Base-by-base conservation (phyloP, 805 yeast genomes). In the Kuraishia hungarica region DNA sequence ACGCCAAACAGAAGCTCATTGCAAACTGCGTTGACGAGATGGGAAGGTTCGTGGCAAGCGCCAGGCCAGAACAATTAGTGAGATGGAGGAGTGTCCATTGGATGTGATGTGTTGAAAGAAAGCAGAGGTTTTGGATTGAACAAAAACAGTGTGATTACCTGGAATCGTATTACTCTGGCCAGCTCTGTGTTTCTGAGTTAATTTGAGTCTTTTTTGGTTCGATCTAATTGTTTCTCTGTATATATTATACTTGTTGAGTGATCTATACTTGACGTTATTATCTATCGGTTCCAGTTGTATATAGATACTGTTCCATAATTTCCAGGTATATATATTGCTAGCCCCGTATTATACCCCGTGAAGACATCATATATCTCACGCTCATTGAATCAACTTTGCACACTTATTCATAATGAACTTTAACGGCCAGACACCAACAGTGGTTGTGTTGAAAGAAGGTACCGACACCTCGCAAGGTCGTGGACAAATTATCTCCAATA, bases 401-500 rank as follows among this genome's bases (percentile, higher is more conserved):
- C n/a, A 35, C 11, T 15, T 17, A 35, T 35, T 35, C 51, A 52
- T 57, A 49, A 92, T 91, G 97, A 87, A 86, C 66, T 90, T 89
- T 68, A 89, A 93, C 60, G 88, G 87, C 55, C 97, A 92, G 71
- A 87, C 97, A 46, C 99, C 99, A 51, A 93, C 99, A n/a, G 89
- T 93, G 63, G 98, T 94, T 59, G 98, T 94, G 54, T 83, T 94
- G 58, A 93, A 92, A 69, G 99, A 94, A 72, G 99, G 99, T 53
- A 94, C 99, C 3, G 99, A 94, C 67, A 76, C 96, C 35, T 88
- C 97, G 17, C 99, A 94, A 71, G 99, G 99, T 43, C 83, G 85
- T 61, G 98, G 98, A 23, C 99, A 94, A 76, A 88, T 91, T 61
- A 84, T 94, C 64, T 87, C 93, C 60, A 94, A 94, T 67, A 94